Evolutionary conservation across 2,329 filamentous ascomycete genomes (phyloP).

Genomic region (Microdochium nivale): DNA sequence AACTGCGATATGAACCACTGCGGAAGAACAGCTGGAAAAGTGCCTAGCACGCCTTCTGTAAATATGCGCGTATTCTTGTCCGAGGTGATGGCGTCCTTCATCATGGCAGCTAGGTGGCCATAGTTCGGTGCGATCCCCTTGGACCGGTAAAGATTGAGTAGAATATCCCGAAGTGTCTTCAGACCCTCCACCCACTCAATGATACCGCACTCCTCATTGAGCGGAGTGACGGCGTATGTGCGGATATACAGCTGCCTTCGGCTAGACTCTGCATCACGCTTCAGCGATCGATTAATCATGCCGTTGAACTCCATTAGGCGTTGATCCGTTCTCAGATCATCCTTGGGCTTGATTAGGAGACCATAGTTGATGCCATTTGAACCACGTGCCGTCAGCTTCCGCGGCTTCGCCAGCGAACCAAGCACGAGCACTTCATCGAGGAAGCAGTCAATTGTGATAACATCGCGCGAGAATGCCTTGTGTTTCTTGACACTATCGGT

Average conservation of each 20-base stretch:
- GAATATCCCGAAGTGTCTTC: slow-evolving; percentile 85
- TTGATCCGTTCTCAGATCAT: slow-evolving; percentile 94
- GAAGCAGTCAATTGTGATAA: slow-evolving; percentile 74
- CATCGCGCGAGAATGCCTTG: slow-evolving; percentile 78
- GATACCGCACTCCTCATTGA: slow-evolving; percentile 95
- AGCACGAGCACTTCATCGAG: slow-evolving; percentile 83
- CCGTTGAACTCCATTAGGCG: slow-evolving; percentile 98
- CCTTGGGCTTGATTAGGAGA: slow-evolving; percentile 93
- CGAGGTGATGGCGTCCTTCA: slow-evolving; percentile 53
- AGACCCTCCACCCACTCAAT: slow-evolving; percentile 99
- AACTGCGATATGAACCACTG: slow-evolving; percentile 96
- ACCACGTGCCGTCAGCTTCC: slow-evolving; percentile 79
- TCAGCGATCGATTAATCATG: slow-evolving; percentile 93
- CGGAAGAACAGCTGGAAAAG: slow-evolving; percentile 77
- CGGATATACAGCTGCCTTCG: slow-evolving; percentile 89
- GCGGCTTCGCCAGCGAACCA: slow-evolving; percentile 84
- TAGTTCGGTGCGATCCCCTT: slow-evolving; percentile 67
- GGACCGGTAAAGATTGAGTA: slow-evolving; percentile 69
- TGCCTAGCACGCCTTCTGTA: slow-evolving; percentile 51
- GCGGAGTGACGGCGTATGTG: slow-evolving; percentile 90
- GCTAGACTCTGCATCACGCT: slow-evolving; percentile 83
- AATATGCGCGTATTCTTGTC: slow-evolving; percentile 61
- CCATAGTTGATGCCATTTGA: slow-evolving; percentile 85
- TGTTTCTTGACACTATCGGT: slow-evolving; percentile 69
- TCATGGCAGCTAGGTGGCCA: slow-evolving; percentile 49